Evolutionary conservation across 2,329 filamentous ascomycete genomes (phyloP).

Genomic region (Penicillium sp.): DNA sequence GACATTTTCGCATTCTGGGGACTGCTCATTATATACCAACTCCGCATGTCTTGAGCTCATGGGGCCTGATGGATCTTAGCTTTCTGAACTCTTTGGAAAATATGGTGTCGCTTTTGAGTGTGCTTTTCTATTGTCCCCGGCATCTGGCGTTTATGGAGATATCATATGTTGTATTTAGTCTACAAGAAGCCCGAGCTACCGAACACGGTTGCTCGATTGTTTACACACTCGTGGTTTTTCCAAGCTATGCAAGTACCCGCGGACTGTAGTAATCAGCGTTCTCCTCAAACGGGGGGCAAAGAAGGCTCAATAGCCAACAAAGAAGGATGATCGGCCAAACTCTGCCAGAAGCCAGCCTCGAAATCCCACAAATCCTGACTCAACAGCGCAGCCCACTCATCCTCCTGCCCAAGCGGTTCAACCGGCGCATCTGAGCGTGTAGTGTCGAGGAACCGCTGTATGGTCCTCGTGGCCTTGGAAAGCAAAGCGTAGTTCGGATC

Average conservation of each 20-base stretch:
- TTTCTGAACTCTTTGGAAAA: not conserved
- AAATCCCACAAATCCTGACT: constrained; percentile 30
- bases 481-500: constrained; percentile 30
- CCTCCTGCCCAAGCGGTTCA: constrained; percentile 14
- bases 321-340: constrained; percentile 30
- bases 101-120: constrained; percentile 1
- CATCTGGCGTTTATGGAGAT: constrained; percentile 13
- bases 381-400: constrained; percentile 26
- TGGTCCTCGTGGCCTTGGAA: constrained; percentile 27
- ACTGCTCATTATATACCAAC: constrained; percentile 18
- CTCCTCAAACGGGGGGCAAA: constrained; percentile 16
- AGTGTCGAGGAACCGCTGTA: constrained; percentile 29
- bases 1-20: constrained; percentile 16
- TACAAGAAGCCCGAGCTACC: not conserved
- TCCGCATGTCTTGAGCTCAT: constrained; percentile 5
- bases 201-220: not conserved
- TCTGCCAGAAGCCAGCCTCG: constrained; percentile 31
- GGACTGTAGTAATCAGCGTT: not conserved
- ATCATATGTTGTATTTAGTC: constrained; percentile 7
- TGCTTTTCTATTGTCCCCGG: constrained; percentile 8
- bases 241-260: not conserved
- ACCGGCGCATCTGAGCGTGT: constrained; percentile 18
- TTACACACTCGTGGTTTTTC: too few species aligned
- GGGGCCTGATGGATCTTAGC: not conserved
- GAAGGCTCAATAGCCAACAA: constrained; percentile 24